A percentile compares a stretch with the other conserved stretches of the same genome.
phyloP scores from a whole-genome alignment of 768 basidiomycete species.

The Russula lepida region DNA sequence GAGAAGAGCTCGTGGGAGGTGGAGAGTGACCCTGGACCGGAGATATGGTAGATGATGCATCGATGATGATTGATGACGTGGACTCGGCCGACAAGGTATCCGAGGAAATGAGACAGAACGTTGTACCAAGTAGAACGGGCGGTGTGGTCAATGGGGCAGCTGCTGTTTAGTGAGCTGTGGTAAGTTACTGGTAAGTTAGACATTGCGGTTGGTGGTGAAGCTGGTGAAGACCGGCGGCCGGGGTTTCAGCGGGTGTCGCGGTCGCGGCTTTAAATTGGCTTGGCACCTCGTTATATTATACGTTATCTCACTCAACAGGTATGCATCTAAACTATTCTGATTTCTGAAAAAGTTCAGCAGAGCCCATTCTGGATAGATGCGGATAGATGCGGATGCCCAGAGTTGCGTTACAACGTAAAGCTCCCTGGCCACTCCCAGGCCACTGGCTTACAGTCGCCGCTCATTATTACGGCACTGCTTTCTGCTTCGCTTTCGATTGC shows the following conservation, averaged over 20 bases:
- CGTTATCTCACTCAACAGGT: no score
- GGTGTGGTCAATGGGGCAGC: constrained; percentile 30
- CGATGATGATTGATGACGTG: no score
- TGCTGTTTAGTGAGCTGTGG: constrained; percentile 15
- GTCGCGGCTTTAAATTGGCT: no score
- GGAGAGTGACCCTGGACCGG: constrained; percentile 37
- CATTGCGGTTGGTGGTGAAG: not conserved
- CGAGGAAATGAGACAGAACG: constrained; percentile 24
- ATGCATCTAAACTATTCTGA: not conserved
- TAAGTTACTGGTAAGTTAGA: constrained; percentile 10
- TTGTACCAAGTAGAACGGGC: constrained; percentile 27
- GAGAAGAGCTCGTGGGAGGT: constrained; percentile 75
- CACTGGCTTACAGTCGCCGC: no score
- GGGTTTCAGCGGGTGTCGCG: no score
- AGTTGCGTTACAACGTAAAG: no score
- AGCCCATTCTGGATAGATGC: not conserved
- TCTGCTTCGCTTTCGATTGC: no score
- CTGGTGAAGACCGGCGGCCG: no score
- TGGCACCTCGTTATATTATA: no score
- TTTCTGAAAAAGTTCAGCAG: not conserved
- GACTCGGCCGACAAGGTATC: constrained; percentile 12
- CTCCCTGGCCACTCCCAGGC: no score
- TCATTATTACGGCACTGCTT: no score
- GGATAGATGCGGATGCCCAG: no score
- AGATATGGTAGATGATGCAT: not conserved